Evolutionary conservation across 805 yeast genomes (phyloP).

Genomic region (Kazachstania viticola): DNA sequence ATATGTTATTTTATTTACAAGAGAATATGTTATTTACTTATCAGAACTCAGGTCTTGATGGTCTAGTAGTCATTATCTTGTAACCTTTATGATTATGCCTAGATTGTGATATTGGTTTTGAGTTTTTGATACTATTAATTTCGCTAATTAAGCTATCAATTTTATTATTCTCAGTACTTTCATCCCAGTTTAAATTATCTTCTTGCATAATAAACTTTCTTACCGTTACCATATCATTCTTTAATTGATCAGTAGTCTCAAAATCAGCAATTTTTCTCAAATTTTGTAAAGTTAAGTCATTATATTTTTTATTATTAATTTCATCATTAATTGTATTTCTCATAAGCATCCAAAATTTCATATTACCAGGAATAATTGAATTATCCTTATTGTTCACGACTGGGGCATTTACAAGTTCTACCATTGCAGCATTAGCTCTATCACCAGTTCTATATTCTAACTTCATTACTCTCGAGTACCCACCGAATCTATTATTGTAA

Average conservation of each 20-base stretch:
- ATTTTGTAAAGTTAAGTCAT: slow-evolving; percentile 14
- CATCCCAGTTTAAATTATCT: slow-evolving; percentile 2
- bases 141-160: neutral
- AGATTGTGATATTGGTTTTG: too few relatives aligned
- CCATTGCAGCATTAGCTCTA: slow-evolving; percentile 76
- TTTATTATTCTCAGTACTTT: neutral
- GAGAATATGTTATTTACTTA: too few relatives aligned
- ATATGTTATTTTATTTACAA: too few relatives aligned
- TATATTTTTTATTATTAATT: slow-evolving; percentile 10
- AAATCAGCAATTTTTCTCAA: slow-evolving; percentile 13
- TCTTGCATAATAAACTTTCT: slow-evolving; percentile 3
- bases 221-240: slow-evolving; percentile 9
- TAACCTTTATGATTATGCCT: neutral
- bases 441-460: slow-evolving; percentile 84
- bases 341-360: slow-evolving; percentile 23
- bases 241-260: slow-evolving; percentile 10
- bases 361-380: slow-evolving; percentile 18
- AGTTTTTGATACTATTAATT: too few relatives aligned
- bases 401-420: slow-evolving; percentile 73
- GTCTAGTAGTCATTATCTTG: neutral
- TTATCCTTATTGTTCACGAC: slow-evolving; percentile 12
- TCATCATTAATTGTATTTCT: slow-evolving; percentile 18
- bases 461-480: slow-evolving; percentile 75
- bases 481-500: slow-evolving; percentile 54
- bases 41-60: neutral